phyloP scores from a whole-genome alignment of 2,329 filamentous ascomycete genomes.

The Myriosclerotinia scirpicola region DNA sequence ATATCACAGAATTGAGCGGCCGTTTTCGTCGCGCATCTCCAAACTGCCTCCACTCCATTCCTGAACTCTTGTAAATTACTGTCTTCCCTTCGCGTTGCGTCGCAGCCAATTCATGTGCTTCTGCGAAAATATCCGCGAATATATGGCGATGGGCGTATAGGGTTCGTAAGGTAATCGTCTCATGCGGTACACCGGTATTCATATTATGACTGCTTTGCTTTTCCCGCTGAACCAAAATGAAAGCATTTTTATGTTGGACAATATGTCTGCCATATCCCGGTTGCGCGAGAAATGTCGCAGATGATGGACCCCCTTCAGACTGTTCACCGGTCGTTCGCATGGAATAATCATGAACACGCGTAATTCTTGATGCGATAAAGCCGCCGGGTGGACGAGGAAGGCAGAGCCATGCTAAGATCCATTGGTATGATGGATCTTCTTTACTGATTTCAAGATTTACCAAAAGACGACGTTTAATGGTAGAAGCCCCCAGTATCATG shows the following conservation, averaged over 20 bases:
- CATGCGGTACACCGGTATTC: conserved; percentile 84
- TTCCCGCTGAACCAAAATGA: conserved; percentile 82
- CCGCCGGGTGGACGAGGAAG: conserved; percentile 63
- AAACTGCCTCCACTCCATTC: conserved; percentile 80
- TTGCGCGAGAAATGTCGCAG: conserved; percentile 82
- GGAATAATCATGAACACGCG: conserved; percentile 59
- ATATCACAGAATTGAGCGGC: conserved; percentile 81
- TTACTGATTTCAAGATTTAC: conserved; percentile 95
- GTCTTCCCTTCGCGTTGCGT: conserved; percentile 89
- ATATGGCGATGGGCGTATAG: conserved; percentile 86
- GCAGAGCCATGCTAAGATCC: conserved; percentile 94
- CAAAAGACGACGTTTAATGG: conserved; percentile 81
- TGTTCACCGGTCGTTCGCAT: conserved; percentile 60
- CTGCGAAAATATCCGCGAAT: conserved; percentile 85
- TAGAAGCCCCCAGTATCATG: conserved; percentile 66
- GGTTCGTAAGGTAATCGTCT: conserved; percentile 89
- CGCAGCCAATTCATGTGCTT: conserved; percentile 78
- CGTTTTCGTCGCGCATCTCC: conserved; percentile 84
- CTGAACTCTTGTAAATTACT: conserved; percentile 81
- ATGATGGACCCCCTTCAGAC: conserved; percentile 63
- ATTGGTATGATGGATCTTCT: conserved; percentile 88
- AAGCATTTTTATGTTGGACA: conserved; percentile 81
- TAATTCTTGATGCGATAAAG: conserved; percentile 53
- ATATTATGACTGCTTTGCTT: conserved; percentile 81
- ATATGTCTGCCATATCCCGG: conserved; percentile 90